Evolutionary conservation across 257 asterid genomes (phyloP).

Genomic region (Solanum chiquidenum): DNA sequence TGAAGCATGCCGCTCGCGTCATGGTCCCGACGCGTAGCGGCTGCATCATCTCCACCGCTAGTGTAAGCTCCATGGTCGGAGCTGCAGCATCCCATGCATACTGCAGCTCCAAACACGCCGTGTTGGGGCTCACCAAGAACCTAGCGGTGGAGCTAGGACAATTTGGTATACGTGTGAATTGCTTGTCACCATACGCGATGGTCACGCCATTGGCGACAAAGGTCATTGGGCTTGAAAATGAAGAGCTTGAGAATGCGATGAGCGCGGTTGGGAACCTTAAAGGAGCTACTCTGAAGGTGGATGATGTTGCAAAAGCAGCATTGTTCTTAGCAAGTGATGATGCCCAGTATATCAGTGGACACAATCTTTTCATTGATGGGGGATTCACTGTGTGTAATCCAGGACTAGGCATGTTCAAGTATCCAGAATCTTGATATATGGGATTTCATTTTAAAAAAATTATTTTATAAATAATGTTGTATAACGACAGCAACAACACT

Average conservation of each 20-base stretch:
- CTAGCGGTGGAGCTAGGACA: constrained; percentile 42
- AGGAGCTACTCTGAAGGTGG: constrained; percentile 20
- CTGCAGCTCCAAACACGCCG: constrained; percentile 44
- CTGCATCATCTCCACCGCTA: constrained; percentile 33
- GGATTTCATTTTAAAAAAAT: no score
- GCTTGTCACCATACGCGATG: constrained; percentile 32
- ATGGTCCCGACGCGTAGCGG: constrained; percentile 41
- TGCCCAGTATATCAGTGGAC: constrained; percentile 46
- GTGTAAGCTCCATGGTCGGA: constrained; percentile 24
- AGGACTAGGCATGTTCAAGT: constrained; percentile 5
- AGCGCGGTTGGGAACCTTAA: constrained; percentile 17
- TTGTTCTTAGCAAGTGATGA: constrained; percentile 48
- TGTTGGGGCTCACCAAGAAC: constrained; percentile 37
- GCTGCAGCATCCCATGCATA: constrained; percentile 37
- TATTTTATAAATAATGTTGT: not conserved
- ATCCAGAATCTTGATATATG: constrained; percentile 11
- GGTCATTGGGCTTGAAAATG: constrained; percentile 16
- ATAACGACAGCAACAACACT: not conserved
- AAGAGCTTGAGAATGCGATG: constrained; percentile 11
- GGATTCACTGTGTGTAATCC: constrained; percentile 30
- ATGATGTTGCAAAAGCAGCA: constrained; percentile 43
- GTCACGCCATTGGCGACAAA: constrained; percentile 27
- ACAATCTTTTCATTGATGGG: constrained; percentile 45
- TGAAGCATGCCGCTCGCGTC: constrained; percentile 48
- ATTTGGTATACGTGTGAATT: constrained; percentile 42